Conservation (phyloP, 495 filamentous ascomycete species). For the Aspergillus egyptiacus region DNA sequence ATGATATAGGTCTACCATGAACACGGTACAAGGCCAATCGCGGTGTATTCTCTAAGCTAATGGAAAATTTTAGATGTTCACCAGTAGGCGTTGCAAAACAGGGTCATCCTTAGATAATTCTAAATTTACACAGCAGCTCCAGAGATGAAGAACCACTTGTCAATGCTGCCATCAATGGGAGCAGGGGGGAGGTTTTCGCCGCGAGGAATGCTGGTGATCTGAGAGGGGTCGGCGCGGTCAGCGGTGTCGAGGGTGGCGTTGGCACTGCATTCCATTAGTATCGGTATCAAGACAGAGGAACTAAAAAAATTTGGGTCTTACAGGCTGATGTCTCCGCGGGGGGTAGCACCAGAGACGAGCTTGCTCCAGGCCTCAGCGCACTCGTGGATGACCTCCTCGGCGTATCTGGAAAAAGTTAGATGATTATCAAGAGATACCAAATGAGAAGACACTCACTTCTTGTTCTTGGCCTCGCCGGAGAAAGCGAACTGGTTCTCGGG, state of each 20-base stretch:
- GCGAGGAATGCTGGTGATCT: constrained; percentile 65
- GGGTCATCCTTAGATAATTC: constrained; percentile 21
- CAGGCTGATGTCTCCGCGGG: constrained; percentile 71
- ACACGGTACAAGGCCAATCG: background rate
- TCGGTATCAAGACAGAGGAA: constrained; percentile 24
- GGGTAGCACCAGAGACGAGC: constrained; percentile 82
- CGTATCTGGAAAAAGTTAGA: constrained; percentile 55
- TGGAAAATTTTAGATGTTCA: constrained; percentile 4
- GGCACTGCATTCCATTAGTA: constrained; percentile 45
- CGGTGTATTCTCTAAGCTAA: constrained; percentile 7
- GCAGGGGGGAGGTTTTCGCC: constrained; percentile 71
- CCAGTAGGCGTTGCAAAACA: constrained; percentile 6
- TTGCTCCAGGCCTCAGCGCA: constrained; percentile 96
- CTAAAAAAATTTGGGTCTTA: constrained; percentile 41
- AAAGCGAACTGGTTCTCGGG: constrained; percentile 99
- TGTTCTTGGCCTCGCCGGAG: constrained; percentile 99
- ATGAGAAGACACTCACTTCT: constrained; percentile 55
- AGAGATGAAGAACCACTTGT: constrained; percentile 99
- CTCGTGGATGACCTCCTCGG: constrained; percentile 88
- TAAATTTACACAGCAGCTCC: constrained; percentile 76
- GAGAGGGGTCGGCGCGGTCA: constrained; percentile 55
- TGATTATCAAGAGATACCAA: constrained; percentile 16
- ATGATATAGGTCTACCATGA: background rate
- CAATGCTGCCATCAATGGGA: constrained; percentile 90
- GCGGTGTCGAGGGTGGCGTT: constrained; percentile 72